Conservation (phyloP, 1,284 basidiomycete species). For the Meripilus lineatus region DNA sequence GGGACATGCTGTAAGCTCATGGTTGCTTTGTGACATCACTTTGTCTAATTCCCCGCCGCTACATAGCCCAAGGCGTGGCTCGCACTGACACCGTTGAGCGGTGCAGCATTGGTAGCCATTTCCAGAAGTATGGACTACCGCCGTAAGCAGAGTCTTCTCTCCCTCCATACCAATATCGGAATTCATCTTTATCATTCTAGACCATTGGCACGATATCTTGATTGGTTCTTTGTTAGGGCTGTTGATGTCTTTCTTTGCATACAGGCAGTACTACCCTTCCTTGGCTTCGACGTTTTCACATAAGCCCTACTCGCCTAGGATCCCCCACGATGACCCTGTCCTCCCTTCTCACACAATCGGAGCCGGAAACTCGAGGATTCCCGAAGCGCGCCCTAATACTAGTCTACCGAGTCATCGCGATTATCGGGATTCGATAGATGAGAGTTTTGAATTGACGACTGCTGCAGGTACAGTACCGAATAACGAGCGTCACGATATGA, state of each 20-base stretch:
- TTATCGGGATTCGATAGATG: no score
- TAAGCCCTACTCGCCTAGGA: slow-evolving; percentile 76
- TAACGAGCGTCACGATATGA: no score
- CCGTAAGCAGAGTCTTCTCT: slow-evolving; percentile 46
- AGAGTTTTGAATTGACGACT: no score
- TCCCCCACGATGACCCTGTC: no score
- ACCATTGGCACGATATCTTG: slow-evolving; percentile 88
- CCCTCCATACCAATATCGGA: background rate
- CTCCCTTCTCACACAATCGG: no score
- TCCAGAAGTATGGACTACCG: slow-evolving; percentile 89
- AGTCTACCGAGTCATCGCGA: no score
- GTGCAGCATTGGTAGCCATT: slow-evolving; percentile 83
- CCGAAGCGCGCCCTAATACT: no score
- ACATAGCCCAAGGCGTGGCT: slow-evolving; percentile 81
- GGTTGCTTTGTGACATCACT: background rate
- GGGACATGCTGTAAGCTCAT: slow-evolving; percentile 64
- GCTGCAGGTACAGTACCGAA: no score
- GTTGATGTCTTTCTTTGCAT: slow-evolving; percentile 70
- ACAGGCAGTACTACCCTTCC: slow-evolving; percentile 77
- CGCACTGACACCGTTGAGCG: slow-evolving; percentile 70
- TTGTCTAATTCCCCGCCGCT: slow-evolving; percentile 1
- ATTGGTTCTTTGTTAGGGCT: slow-evolving; percentile 78
- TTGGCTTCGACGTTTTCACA: slow-evolving; percentile 59
- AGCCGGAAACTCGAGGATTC: no score
- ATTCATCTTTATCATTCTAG: slow-evolving; percentile 30